These are phyloP conservation scores for Multifurca ochricompacta DNA, from an alignment of 768 basidiomycete species.

Conservation along the genomic window DNA sequence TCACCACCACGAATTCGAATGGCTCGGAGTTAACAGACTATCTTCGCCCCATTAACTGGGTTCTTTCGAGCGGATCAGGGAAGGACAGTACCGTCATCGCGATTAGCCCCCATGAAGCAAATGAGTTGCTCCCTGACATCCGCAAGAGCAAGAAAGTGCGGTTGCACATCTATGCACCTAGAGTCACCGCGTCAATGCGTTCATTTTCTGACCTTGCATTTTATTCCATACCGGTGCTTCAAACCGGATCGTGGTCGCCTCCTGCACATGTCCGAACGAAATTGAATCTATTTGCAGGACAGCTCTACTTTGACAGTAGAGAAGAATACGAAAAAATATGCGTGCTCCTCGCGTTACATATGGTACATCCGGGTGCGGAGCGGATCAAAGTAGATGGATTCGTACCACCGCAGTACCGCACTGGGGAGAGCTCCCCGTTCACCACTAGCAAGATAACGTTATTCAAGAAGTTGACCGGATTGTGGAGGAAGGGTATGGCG, in stretches of 20 bases:
- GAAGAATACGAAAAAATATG: conserved; percentile 12
- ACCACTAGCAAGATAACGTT: background rate
- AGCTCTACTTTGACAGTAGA: conserved; percentile 15
- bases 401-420: background rate
- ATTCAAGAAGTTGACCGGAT: conserved; percentile 2
- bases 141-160: conserved; percentile 7
- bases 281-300: conserved; percentile 12
- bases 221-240: background rate
- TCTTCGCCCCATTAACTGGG: conserved; percentile 13
- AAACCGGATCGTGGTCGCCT: background rate
- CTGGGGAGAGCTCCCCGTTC: background rate
- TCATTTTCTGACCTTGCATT: conserved; percentile 9
- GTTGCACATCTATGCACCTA: conserved; percentile 10
- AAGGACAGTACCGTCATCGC: conserved; percentile 1
- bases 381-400: conserved; percentile 8
- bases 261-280: conserved; percentile 4
- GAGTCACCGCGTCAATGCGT: conserved; percentile 5
- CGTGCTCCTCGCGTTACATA: conserved; percentile 5
- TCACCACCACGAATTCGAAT: background rate
- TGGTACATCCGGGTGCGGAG: conserved; percentile 7
- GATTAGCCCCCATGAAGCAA: conserved; percentile 12
- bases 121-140: conserved; percentile 12
- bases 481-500: conserved; percentile 8
- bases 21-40: conserved; percentile 1
- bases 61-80: conserved; percentile 10